Evolutionary conservation across 1,284 basidiomycete genomes (phyloP), one percentile per base, ranked within the genome.

Genomic region (Cryptococcus deneoformans): DNA sequence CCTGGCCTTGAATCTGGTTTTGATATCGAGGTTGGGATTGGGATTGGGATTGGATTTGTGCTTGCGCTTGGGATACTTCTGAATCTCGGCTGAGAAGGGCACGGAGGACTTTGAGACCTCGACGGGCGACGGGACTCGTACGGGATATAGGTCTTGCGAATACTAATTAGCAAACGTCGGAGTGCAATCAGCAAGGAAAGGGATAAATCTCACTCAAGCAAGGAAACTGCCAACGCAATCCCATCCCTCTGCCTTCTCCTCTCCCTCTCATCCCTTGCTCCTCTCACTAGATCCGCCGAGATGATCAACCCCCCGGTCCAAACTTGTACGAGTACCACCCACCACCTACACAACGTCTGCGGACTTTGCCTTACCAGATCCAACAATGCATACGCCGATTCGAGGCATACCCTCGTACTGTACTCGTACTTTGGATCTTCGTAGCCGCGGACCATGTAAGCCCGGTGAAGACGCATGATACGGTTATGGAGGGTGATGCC

Each of bases 301-400:
- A 62, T 52, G 53, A 62, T 60, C 58, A 62, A 58, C 34, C 61
- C 61, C 20, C 20, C 20, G 20, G 61, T 62, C 61, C 61, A 62
- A 3, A 62, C 61, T 42, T 62, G 61, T 20, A 62, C 61, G 46
- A 62, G 34, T 37, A 62, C 61, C 12, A 62, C 61, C 61, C 20
- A 20, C 61, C 61, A 62, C 47, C 53, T 48, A 44, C 61, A 63
- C 24, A 62, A 46, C 10, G 52, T 56, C 46, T 54, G 49, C 44
- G 50, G 46, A 45, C 58, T 57, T 47, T 62, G 61, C 20, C 50
- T 52, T 9, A 60, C 61, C 38, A 62, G 47, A 16, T 60, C 58
- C 12, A 62, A 55, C 50, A 59, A 37, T 11, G 58, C 58, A 46
- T 60, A 60, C 34, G 61, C 61, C 37, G 58, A 59, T 10, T 62